Base-by-base conservation (phyloP, 2,329 filamentous ascomycete genomes). In the Neofusicoccum ribis region DNA sequence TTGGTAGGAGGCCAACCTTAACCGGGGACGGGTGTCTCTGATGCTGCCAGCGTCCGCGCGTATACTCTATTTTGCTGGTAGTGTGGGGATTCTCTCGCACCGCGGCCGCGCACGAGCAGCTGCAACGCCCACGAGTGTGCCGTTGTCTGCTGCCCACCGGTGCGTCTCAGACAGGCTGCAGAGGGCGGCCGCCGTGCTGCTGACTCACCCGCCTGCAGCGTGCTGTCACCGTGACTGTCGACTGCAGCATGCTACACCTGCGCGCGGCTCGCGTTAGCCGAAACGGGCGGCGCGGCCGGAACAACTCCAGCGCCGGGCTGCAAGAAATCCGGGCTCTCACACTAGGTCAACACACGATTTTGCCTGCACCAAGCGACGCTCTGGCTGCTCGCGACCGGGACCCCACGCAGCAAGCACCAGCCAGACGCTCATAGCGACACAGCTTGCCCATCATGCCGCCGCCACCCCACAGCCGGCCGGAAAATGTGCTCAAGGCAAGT, bases 381-480 rank as follows among this genome's bases (percentile, higher is more conserved):
- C 63, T 64, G 63, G 63, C 52, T 64, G 51, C 63, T 58, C 51
- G 63, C 63, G 63, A 64, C 52, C 51, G 46, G 50, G 39, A 37
- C 46, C 17, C 43, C 50, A 64, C 51, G 63, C 52, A 59, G 52
- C 63, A 64, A 49, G 52, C 63, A 65, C 54, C 63, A 65, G 63
- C 63, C 64, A 66, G 64, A 62, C 58, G 58, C 56, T 27, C 34
- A 56, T 36, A 68, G 67, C 67, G 63, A 69, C 67, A 68, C 52
- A 67, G 59, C 64, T 68, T 73, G 74, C 76, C 77, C 79, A 88
- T 75, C 77, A 90, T 94, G 95, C 92, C 95, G 85, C 95, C 95
- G 79, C 93, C 93, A 83, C 91, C 93, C 73, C 93, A 98, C 81
- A 93, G 95, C 80, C 96, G 96, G 82, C 95, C 95, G 77, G 95